phyloP scores from a whole-genome alignment of 192 early-diverging fungal species.

The Gonapodya prolifera region DNA sequence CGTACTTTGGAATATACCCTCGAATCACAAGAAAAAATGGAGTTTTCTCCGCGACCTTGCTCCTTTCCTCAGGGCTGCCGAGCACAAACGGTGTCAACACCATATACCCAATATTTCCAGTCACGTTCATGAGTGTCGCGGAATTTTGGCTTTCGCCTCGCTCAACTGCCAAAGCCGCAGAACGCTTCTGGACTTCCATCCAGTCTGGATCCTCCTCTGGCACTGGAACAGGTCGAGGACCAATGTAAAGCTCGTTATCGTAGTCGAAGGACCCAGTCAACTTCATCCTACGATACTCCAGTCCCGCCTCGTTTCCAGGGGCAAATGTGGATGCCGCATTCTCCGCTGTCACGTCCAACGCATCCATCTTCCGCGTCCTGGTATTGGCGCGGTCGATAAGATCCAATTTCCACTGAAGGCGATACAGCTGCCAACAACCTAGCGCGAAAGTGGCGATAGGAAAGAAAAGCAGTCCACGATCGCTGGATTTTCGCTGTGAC shows the following conservation, averaged over 20 bases:
- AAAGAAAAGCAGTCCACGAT: background rate
- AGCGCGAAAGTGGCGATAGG: background rate
- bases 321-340: background rate
- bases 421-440: background rate
- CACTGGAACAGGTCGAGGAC: background rate
- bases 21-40: background rate
- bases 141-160: background rate
- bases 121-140: background rate
- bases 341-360: background rate
- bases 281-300: background rate
- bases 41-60: background rate
- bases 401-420: background rate
- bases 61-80: background rate
- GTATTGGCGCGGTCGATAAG: background rate
- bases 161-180: background rate
- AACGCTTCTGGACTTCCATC: background rate
- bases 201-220: background rate
- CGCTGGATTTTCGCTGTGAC: background rate
- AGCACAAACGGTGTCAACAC: background rate
- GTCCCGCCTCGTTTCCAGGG: background rate
- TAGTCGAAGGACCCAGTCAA: background rate
- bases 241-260: background rate
- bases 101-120: background rate
- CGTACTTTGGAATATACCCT: background rate
- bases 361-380: background rate